Percentiles rank a stretch among this genome's conserved stretches.
These are phyloP conservation scores for Solanum infundibuliforme DNA, from an alignment of 257 asterid genomes.

Conservation along the genomic window DNA sequence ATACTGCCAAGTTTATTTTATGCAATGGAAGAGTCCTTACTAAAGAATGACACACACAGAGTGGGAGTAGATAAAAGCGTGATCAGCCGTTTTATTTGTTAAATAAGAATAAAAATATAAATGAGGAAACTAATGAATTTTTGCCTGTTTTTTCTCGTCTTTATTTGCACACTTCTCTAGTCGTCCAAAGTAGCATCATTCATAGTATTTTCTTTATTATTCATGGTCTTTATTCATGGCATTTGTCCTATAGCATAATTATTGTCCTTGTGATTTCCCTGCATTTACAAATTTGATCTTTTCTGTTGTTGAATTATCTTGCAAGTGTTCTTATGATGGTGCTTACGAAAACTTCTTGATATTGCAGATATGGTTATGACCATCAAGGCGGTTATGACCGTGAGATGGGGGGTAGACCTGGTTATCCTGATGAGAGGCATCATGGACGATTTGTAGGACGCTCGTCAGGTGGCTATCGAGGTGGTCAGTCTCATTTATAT, in stretches of 20 bases:
- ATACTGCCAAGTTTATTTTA: neutral
- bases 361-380: slow-evolving; percentile 64
- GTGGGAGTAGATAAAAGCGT: neutral
- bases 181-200: neutral
- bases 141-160: neutral
- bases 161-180: neutral
- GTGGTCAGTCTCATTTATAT: slow-evolving; percentile 28
- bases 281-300: neutral
- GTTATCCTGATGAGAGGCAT: slow-evolving; percentile 80
- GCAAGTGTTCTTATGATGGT: neutral
- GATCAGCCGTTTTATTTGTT: neutral
- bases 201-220: neutral
- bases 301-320: neutral
- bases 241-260: neutral
- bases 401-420: slow-evolving; percentile 72
- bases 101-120: neutral
- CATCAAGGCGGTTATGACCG: slow-evolving; percentile 79
- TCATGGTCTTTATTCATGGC: neutral
- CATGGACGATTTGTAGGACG: slow-evolving; percentile 81
- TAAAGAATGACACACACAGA: neutral
- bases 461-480: slow-evolving; percentile 64
- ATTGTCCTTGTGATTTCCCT: neutral
- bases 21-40: neutral
- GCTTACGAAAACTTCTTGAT: neutral
- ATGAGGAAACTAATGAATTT: neutral